Evolutionary conservation across 1,284 basidiomycete genomes (phyloP).

Genomic region (Trichosporon asahii): DNA sequence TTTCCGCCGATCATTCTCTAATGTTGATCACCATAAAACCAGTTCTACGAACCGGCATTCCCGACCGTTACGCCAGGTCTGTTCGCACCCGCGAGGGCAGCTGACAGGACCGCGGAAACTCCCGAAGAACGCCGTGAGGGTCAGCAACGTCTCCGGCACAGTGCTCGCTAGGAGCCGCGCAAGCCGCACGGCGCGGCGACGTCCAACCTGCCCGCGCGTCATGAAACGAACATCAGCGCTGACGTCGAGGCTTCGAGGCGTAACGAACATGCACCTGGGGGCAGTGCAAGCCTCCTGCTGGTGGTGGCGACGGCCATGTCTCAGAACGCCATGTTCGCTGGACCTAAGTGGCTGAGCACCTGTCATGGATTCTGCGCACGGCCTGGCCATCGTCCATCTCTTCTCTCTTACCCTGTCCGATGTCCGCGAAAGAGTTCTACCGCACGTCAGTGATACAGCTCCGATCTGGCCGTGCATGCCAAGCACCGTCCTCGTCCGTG

Average conservation of each 20-base stretch:
- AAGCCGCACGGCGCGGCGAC: neutral
- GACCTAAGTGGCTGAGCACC: neutral
- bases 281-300: neutral
- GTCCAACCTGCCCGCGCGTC: neutral
- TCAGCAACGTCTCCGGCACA: neutral
- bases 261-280: neutral
- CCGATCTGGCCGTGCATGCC: neutral
- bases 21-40: no score
- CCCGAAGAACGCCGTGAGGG: neutral
- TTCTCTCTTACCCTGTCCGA: neutral
- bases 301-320: neutral
- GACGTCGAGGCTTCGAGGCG: neutral
- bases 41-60: no score
- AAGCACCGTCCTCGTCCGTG: neutral
- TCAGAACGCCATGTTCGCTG: neutral
- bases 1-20: no score
- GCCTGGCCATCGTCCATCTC: neutral
- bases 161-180: neutral
- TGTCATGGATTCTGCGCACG: neutral
- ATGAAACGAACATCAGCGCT: neutral
- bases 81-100: no score
- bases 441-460: neutral
- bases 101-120: neutral
- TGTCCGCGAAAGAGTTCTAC: neutral
- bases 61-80: no score